Base-by-base conservation (phyloP, 768 basidiomycete species). In the Guyanaporus albipodus region DNA sequence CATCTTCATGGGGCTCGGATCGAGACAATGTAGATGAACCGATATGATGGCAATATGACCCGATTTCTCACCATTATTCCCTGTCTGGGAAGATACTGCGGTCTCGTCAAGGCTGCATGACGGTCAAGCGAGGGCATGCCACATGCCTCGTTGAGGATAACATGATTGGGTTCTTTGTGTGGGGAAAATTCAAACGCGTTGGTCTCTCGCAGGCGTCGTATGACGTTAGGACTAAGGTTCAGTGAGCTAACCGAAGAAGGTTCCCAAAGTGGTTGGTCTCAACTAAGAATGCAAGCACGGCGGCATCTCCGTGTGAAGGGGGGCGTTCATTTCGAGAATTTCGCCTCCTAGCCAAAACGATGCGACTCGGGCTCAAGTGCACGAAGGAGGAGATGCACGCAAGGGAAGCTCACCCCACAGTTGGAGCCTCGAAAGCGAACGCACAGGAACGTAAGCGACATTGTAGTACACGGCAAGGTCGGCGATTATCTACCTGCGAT, bases 1-100 rank as follows among this genome's bases (percentile, higher is more conserved):
- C 92, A 63, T 97, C 93, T 70, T 95, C 84, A 58, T 96, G 94
- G 2, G 91, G 90, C 90, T 94, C 65, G 38, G 27, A 33, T 21
- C 40, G 48, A 40, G 29, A 29, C 24, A 28, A 35, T 42, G 32
- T 33, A 29, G 49, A 44, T 36, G 39, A 50, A 27, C 39, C 19
- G 23, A 38, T 21, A 27, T 33, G 22, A 49, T 27, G 24, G 44
- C 26, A 46, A 53, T 55, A 40, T 50, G 43, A 42, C 50, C 50
- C 32, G 15, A 17, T 46, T 41, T 66, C 72, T 45, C 63, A 92
- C 92, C 79, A 93, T 87, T 49, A 98, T 97, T 10, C 95, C 94
- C 70, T 96, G 91, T 2, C 88, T 90, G 8, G 91, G 78, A 15
- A 81, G 75, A 66, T 97, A 97, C 82, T 88, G 56, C 5, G 27